Conservation (phyloP, 2,329 filamentous ascomycete genomes). For the Xylaria sp. region DNA sequence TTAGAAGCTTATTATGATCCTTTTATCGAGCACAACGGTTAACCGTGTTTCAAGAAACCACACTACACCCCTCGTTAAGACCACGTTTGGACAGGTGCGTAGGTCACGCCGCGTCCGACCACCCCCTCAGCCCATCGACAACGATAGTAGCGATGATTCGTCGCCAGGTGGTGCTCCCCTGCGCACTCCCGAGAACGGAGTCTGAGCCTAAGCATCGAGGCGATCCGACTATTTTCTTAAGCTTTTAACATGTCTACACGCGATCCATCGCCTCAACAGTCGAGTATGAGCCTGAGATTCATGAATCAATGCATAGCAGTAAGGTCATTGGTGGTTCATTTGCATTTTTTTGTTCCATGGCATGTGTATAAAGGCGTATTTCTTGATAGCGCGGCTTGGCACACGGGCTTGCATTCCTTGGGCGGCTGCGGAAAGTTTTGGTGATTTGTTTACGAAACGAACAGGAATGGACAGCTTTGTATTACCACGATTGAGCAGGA, state of each 20-base stretch:
- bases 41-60: slow-evolving; percentile 35
- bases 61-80: slow-evolving; percentile 7
- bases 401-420: slow-evolving; percentile 29
- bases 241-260: slow-evolving; percentile 6
- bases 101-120: slow-evolving; percentile 23
- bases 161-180: slow-evolving; percentile 33
- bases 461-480: slow-evolving; percentile 31
- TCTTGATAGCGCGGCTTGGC: slow-evolving; percentile 21
- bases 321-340: slow-evolving; percentile 7
- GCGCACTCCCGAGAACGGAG: slow-evolving; percentile 1
- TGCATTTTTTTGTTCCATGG: slow-evolving; percentile 15
- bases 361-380: slow-evolving; percentile 14
- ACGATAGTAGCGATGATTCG: slow-evolving; percentile 39
- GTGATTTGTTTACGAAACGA: slow-evolving; percentile 28
- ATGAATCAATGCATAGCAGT: slow-evolving; percentile 1
- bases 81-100: slow-evolving; percentile 29
- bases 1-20: slow-evolving; percentile 59
- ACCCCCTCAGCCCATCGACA: slow-evolving; percentile 24
- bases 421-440: slow-evolving; percentile 29
- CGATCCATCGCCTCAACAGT: background rate
- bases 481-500: slow-evolving; percentile 31
- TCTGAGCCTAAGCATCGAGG: background rate
- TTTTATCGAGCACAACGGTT: slow-evolving; percentile 51
- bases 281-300: slow-evolving; percentile 4
- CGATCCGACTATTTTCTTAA: background rate